Evolutionary conservation across 306 rosid species (phyloP), one percentile per base, ranked within the genome.

Genomic region (Fagus sylvatica): DNA sequence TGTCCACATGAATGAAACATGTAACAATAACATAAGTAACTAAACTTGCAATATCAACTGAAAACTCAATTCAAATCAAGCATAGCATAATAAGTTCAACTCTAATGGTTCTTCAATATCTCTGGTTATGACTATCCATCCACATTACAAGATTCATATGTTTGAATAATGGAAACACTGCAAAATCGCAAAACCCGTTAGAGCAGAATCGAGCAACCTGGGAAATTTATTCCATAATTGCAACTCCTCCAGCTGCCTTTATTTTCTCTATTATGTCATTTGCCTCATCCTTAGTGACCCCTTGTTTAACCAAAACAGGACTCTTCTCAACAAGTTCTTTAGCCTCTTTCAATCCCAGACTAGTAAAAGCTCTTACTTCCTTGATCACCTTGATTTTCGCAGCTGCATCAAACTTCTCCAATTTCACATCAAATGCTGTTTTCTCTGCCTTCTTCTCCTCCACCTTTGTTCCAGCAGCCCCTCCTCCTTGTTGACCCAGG

Each of bases 381-480:
- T 66, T 66, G 49, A 66, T 66, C 48, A 66, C 71, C 71, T 66
- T 66, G 71, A 66, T 66, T 66, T 66, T 66, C 3, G 49, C 71
- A 16, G 71, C 49, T 3, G 71, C 49, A 17, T 66, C 71, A 17
- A 66, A 66, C 32, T 66, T 66, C 49, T 66, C 71, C 49, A 66
- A 66, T 28, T 66, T 66, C 30, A 66, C 71, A 66, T 66, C 71
- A 39, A 66, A 66, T n/a, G 49, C 33, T 0, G 71, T 66, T 39
- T 66, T 66, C 32, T 66, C 71, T 0, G 3, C 71, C 71, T 66
- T 66, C 48, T 66, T 39, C 49, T 66, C 71, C 49, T 66, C 71
- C 37, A 13, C 71, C 71, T 66, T 66, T n/a, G 71, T 28, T 7
- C 71, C 71, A 66, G 71, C 6, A 34, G 69, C 69, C 42, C 64